Conservation (phyloP, 176 grass and related monocot species). For the Musa troglodytarum region DNA sequence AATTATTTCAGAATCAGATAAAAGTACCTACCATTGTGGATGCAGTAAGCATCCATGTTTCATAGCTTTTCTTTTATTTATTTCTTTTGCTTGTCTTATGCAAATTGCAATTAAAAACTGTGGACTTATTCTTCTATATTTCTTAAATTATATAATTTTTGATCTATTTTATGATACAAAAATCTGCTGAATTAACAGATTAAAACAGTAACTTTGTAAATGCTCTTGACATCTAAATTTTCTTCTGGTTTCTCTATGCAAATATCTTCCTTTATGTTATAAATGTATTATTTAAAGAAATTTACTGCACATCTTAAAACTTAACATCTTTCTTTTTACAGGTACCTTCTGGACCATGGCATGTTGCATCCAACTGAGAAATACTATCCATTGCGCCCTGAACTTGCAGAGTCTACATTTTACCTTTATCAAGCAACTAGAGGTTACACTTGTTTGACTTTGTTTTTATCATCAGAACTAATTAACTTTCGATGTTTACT, state of each 20-base stretch:
- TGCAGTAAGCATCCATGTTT: too few relatives aligned
- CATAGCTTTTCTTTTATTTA: too few relatives aligned
- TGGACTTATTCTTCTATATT: too few relatives aligned
- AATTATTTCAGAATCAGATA: too few relatives aligned
- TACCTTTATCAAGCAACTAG: conserved; percentile 99
- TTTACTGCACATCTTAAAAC: neutral
- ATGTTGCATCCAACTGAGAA: conserved; percentile 91
- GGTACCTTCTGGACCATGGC: conserved; percentile 82
- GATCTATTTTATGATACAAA: too few relatives aligned
- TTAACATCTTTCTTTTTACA: conserved; percentile 31
- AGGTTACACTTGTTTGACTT: conserved; percentile 32
- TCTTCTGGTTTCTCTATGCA: neutral
- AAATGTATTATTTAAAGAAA: neutral
- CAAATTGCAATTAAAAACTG: too few relatives aligned
- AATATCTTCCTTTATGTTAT: neutral
- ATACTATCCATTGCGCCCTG: conserved; percentile 91
- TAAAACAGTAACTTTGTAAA: neutral
- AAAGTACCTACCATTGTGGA: too few relatives aligned
- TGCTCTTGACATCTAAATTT: neutral
- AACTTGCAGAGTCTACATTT: conserved; percentile 97
- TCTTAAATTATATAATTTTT: too few relatives aligned
- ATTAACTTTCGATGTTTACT: neutral
- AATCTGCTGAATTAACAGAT: too few relatives aligned
- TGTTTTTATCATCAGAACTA: neutral
- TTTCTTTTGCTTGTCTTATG: too few relatives aligned